Conservation (phyloP, 768 basidiomycete genomes). For the Mycena venus region DNA sequence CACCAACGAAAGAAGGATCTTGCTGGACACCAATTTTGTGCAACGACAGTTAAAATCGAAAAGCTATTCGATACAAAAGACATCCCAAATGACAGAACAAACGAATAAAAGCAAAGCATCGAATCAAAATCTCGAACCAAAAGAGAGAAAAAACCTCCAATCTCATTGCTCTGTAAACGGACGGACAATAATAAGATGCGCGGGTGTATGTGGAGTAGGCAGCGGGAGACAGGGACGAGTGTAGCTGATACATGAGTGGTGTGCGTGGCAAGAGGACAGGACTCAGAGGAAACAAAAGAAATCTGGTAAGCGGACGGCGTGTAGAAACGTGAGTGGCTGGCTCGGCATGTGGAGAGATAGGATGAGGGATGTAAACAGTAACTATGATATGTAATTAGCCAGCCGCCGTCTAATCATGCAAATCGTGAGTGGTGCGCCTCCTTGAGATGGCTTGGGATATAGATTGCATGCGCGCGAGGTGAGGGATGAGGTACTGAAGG, state of each 20-base stretch:
- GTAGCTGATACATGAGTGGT: conserved; percentile 38
- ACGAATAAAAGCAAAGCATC: neutral
- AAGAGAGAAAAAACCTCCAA: conserved; percentile 22
- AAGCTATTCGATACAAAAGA: conserved; percentile 10
- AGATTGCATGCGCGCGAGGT: conserved; percentile 65
- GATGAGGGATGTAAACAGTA: conserved; percentile 24
- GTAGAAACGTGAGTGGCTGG: conserved; percentile 34
- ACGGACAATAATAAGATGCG: conserved; percentile 25
- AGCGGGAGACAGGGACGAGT: conserved; percentile 33
- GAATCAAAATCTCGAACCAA: neutral
- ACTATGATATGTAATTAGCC: conserved; percentile 27
- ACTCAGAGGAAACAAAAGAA: conserved; percentile 20
- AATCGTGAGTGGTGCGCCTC: conserved; percentile 38
- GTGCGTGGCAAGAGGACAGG: neutral
- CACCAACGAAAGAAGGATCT: too few relatives aligned
- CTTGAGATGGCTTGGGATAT: conserved; percentile 46
- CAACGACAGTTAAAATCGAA: too few relatives aligned
- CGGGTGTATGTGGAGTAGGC: conserved; percentile 29
- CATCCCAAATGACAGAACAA: neutral
- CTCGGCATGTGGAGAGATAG: conserved; percentile 29
- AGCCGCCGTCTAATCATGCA: conserved; percentile 37
- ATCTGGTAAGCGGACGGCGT: conserved; percentile 20
- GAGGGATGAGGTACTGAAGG: conserved; percentile 46
- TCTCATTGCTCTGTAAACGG: conserved; percentile 25
- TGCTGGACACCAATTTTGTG: too few relatives aligned